These are phyloP conservation scores for Przewalskia tangutica DNA, from an alignment of 257 asterid species.

Conservation along the genomic window DNA sequence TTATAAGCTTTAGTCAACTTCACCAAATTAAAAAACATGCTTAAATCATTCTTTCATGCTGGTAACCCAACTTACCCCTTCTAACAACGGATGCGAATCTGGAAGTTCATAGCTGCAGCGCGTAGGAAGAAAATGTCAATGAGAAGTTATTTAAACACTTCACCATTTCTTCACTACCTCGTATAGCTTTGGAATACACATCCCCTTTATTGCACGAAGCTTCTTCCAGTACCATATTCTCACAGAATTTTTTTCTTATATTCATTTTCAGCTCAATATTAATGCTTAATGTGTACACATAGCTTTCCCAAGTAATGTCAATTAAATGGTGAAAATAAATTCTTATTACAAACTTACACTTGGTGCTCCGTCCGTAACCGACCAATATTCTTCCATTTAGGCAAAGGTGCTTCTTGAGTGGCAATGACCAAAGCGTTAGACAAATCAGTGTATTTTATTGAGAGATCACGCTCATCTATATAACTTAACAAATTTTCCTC, in stretches of 20 bases:
- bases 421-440: too few species aligned
- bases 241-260: too few species aligned
- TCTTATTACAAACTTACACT: too few species aligned
- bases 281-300: too few species aligned
- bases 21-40: neutral
- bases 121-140: neutral
- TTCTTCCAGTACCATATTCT: neutral
- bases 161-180: neutral
- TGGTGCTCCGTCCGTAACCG: too few species aligned
- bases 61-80: slow-evolving; percentile 12
- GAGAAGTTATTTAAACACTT: neutral
- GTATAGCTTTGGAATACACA: neutral
- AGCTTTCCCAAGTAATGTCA: too few species aligned
- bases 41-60: neutral
- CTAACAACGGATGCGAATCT: slow-evolving; percentile 12
- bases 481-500: neutral
- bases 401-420: too few species aligned
- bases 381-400: too few species aligned
- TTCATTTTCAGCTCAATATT: neutral
- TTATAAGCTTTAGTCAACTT: neutral
- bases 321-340: too few species aligned
- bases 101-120: slow-evolving; percentile 23
- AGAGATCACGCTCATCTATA: neutral
- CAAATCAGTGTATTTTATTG: too few species aligned
- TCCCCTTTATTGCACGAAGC: neutral